Conservation (phyloP, 805 yeast genomes). For the Wickerhamiella nectarea region DNA sequence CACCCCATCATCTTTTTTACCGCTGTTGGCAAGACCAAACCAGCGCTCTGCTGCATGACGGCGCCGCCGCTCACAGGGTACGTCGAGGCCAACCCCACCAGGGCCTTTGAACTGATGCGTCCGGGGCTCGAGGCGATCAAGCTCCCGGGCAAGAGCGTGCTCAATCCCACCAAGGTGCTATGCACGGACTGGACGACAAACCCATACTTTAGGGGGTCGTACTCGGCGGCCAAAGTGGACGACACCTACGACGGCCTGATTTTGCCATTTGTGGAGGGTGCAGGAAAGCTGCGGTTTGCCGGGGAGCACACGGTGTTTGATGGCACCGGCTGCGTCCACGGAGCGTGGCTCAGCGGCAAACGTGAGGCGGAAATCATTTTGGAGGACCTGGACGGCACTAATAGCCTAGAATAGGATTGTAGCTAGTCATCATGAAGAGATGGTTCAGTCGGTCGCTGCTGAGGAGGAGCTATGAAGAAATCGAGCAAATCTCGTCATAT, state of each 20-base stretch:
- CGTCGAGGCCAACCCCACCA: slow-evolving; percentile 35
- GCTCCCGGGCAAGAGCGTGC: slow-evolving; percentile 21
- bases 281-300: slow-evolving; percentile 58
- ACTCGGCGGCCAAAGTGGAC: slow-evolving; percentile 53
- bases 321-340: slow-evolving; percentile 87
- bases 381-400: slow-evolving; percentile 3
- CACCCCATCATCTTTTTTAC: slow-evolving; percentile 44
- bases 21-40: background rate
- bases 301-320: slow-evolving; percentile 82
- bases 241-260: slow-evolving; percentile 57
- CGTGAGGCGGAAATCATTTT: slow-evolving; percentile 38
- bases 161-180: slow-evolving; percentile 30
- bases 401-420: background rate
- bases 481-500: slow-evolving; percentile 3
- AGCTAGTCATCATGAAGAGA: background rate
- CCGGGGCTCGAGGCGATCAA: slow-evolving; percentile 33
- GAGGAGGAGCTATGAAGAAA: slow-evolving; percentile 2
- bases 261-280: slow-evolving; percentile 46
- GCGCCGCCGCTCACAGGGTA: slow-evolving; percentile 63
- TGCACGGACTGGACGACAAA: slow-evolving; percentile 59
- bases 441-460: slow-evolving; percentile 1
- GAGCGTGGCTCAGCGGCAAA: slow-evolving; percentile 68
- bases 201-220: slow-evolving; percentile 60
- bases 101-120: slow-evolving; percentile 44
- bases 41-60: slow-evolving; percentile 29